Percentiles rank a stretch among this genome's conserved stretches.
phyloP scores from a whole-genome alignment of 2,329 filamentous ascomycete species.

The Canariomyces notabilis region DNA sequence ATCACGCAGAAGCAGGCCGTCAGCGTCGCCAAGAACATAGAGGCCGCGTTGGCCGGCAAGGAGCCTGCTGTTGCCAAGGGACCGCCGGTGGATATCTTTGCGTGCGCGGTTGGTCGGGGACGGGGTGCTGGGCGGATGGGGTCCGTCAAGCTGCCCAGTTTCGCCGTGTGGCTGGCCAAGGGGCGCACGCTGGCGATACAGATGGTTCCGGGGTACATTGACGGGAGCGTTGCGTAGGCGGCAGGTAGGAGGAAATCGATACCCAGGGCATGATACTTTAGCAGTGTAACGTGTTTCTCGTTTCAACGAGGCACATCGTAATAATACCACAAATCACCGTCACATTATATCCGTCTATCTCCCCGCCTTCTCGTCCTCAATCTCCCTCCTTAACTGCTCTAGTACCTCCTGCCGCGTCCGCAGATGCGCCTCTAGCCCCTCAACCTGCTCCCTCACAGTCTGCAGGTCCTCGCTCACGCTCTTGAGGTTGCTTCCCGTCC shows the following conservation, averaged over 20 bases:
- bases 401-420: slow-evolving; percentile 69
- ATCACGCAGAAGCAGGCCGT: slow-evolving; percentile 48
- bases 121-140: slow-evolving; percentile 47
- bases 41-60: slow-evolving; percentile 42
- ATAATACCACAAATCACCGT: neutral
- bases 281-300: neutral
- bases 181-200: slow-evolving; percentile 45
- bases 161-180: slow-evolving; percentile 48
- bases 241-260: neutral
- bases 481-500: slow-evolving; percentile 67
- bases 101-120: slow-evolving; percentile 45
- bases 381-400: slow-evolving; percentile 70
- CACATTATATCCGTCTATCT: slow-evolving; percentile 30
- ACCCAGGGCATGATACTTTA: neutral
- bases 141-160: slow-evolving; percentile 44
- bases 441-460: slow-evolving; percentile 89
- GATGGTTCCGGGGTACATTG: slow-evolving; percentile 40
- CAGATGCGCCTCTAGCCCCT: slow-evolving; percentile 80
- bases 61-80: slow-evolving; percentile 40
- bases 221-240: slow-evolving; percentile 44
- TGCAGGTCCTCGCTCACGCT: slow-evolving; percentile 79
- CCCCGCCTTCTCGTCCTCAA: slow-evolving; percentile 76
- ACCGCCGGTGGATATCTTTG: slow-evolving; percentile 44
- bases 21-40: slow-evolving; percentile 50
- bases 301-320: neutral